Base-by-base conservation (phyloP, 805 yeast genomes). In the Nakazawaea anatomiae region DNA sequence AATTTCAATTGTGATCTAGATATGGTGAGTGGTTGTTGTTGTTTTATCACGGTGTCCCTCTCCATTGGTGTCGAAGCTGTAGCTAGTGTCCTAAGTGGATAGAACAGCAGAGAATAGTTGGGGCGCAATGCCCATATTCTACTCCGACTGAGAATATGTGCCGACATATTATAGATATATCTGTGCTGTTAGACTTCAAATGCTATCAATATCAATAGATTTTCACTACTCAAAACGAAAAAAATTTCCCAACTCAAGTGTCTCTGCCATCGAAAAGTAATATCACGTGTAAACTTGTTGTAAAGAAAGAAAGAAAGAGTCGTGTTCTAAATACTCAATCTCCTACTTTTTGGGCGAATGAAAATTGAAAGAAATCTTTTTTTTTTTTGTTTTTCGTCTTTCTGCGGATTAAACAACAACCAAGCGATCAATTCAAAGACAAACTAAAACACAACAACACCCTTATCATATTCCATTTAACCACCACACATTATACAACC, bases 1-100 rank as follows among this genome's bases (percentile, higher is more conserved):
- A 75, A 68, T 47, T 69, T 69, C 46, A 73, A 58, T 64, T 55
- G 71, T 64, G 65, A 70, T 66, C 67, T 56, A 52, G 71, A 62
- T 54, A 55, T 54, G 44, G 58, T 55, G 56, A 59, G 50, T 55
- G 60, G 60, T 48, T 61, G 25, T 18, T 61, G 25, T 18, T 18
- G 25, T 18, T 18, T 18, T 18, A 18, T 18, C 25, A 18, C 25
- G 25, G 25, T 31, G 38, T 39, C n/a, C 10, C 32, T 32, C 35
- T 18, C 25, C 25, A 18, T 18, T 18, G 25, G 25, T 18, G 25
- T 18, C 25, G 25, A 18, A 18, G 25, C 39, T 6, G 39, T 41
- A 12, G 44, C 39, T 28, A 45, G 48, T 11, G 11, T 18, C 18
- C 48, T 39, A 34, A 34, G 12, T 34, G 36, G 3, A n/a, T 10